Percentiles rank a stretch among this genome's conserved stretches.
These are phyloP conservation scores for Heliamphora exappendiculata DNA, from an alignment of 148 eudicot species.

Conservation along the genomic window DNA sequence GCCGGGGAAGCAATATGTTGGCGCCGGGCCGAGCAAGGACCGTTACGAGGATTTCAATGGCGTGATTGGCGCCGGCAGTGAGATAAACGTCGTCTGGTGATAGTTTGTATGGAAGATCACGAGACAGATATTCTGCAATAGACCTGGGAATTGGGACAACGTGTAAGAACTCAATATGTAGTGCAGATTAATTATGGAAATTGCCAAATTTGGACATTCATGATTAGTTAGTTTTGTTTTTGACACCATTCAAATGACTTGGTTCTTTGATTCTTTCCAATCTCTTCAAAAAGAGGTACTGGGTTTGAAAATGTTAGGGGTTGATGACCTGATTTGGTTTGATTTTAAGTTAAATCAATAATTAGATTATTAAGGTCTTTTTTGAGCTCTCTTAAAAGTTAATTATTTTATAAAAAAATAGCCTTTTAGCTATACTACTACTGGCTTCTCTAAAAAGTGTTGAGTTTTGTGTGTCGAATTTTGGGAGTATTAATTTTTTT, in stretches of 20 bases:
- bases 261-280: neutral
- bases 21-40: conserved; percentile 57
- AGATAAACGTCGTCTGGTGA: conserved; percentile 50
- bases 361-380: neutral
- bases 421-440: no score
- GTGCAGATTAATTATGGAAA: no score
- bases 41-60: conserved; percentile 46
- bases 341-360: no score
- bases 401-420: neutral
- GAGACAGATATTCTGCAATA: conserved; percentile 55
- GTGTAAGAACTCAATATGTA: no score
- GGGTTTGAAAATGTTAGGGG: neutral
- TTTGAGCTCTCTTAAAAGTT: neutral
- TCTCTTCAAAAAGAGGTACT: neutral
- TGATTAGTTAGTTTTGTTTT: neutral
- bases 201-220: neutral
- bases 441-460: no score
- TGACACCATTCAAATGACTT: neutral
- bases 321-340: no score
- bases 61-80: conserved; percentile 67
- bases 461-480: no score
- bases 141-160: conserved; percentile 32
- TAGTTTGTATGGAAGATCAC: conserved; percentile 43
- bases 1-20: conserved; percentile 60
- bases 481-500: no score